Percentiles rank a stretch among this genome's conserved stretches.
phyloP scores from a whole-genome alignment of 441 rosid genomes.

The Melastoma candidum region DNA sequence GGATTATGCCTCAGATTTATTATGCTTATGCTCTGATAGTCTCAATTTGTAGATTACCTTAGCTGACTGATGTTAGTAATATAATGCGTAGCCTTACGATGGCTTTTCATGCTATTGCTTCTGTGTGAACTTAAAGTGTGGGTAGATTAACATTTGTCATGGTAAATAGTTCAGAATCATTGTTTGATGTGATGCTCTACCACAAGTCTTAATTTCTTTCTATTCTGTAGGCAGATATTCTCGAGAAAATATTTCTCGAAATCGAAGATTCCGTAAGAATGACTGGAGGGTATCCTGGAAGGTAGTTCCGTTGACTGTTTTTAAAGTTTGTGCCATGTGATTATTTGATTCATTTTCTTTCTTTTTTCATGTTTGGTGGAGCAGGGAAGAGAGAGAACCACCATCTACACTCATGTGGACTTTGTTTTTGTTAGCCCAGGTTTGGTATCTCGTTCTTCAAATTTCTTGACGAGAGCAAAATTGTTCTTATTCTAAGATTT shows the following conservation, averaged over 20 bases:
- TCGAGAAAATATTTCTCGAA: constrained; percentile 78
- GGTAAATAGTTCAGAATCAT: too few relatives aligned
- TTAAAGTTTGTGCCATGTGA: too few relatives aligned
- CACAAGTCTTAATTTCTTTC: too few relatives aligned
- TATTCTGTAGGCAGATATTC: constrained; percentile 63
- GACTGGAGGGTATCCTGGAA: constrained; percentile 62
- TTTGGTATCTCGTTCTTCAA: constrained; percentile 14
- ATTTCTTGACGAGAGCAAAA: too few relatives aligned
- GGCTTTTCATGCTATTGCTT: constrained; percentile 7
- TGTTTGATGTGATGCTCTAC: neutral
- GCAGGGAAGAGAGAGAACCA: constrained; percentile 86
- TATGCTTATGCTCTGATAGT: too few relatives aligned
- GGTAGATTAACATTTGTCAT: neutral
- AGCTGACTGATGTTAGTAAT: too few relatives aligned
- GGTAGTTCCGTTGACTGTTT: constrained; percentile 29
- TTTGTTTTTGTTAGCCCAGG: constrained; percentile 97
- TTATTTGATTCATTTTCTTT: neutral
- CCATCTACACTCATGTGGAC: constrained; percentile 94
- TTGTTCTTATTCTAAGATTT: too few relatives aligned
- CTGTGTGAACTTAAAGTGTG: constrained; percentile 2
- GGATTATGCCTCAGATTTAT: too few relatives aligned
- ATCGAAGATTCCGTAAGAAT: constrained; percentile 71
- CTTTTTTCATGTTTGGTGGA: constrained; percentile 15
- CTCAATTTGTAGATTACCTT: too few relatives aligned
- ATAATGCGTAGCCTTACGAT: too few relatives aligned